Evolutionary conservation across 2,329 filamentous ascomycete genomes (phyloP).

Genomic region (Ceratocystiopsis minuta): DNA sequence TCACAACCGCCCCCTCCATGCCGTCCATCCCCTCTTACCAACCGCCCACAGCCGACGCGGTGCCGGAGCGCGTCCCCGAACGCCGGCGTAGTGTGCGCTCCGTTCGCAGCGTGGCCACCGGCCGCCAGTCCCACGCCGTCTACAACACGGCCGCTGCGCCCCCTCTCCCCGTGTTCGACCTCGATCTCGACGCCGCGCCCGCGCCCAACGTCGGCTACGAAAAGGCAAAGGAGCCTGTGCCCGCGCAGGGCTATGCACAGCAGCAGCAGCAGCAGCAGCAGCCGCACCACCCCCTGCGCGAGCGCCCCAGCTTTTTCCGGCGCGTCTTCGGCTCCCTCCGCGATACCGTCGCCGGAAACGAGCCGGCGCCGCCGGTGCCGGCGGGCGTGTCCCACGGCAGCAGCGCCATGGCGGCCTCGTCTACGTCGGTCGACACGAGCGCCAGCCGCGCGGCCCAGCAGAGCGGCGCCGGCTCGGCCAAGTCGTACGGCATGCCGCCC

Average conservation of each 20-base stretch:
- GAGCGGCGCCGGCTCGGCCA: constrained; percentile 28
- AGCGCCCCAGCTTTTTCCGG: constrained; percentile 77
- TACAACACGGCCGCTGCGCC: constrained; percentile 12
- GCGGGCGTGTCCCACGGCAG: neutral
- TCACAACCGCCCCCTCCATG: constrained; percentile 18
- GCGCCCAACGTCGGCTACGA: constrained; percentile 41
- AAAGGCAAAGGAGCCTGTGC: constrained; percentile 33
- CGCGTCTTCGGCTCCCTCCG: constrained; percentile 72
- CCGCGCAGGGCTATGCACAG: constrained; percentile 16
- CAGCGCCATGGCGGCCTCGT: constrained; percentile 10
- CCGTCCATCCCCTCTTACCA: constrained; percentile 20
- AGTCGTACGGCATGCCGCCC: constrained; percentile 28
- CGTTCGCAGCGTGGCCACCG: constrained; percentile 27
- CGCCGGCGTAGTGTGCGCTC: constrained; percentile 43
- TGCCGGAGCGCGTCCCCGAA: constrained; percentile 16
- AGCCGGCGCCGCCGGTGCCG: constrained; percentile 7
- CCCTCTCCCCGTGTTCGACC: constrained; percentile 15
- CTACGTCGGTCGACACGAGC: constrained; percentile 16
- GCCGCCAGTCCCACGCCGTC: constrained; percentile 15
- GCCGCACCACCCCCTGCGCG: constrained; percentile 25
- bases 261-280: constrained; percentile 3
- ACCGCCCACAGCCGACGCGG: constrained; percentile 21
- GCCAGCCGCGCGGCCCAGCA: constrained; percentile 20
- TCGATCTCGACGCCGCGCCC: constrained; percentile 35
- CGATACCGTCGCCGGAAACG: constrained; percentile 17